Evolutionary conservation across 176 grass and related monocot genomes (phyloP).

Genomic region (Oryza rufipogon): DNA sequence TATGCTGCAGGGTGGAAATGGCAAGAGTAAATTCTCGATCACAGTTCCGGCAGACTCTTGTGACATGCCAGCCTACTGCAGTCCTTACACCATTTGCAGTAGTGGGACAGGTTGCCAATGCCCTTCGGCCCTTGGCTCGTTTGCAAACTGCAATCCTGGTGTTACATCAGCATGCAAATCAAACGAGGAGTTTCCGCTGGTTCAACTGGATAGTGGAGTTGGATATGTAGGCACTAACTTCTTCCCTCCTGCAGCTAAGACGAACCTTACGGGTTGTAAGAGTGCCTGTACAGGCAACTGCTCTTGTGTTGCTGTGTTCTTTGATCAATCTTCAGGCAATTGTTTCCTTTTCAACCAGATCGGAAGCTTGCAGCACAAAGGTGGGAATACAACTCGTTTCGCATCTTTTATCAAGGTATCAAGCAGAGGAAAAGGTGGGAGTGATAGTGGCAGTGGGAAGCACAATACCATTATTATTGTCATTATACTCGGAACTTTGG

Average conservation of each 20-base stretch:
- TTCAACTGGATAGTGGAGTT: slow-evolving; percentile 62
- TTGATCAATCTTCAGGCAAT: slow-evolving; percentile 51
- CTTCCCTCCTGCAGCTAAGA: slow-evolving; percentile 43
- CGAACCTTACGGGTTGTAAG: slow-evolving; percentile 74
- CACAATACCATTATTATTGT: slow-evolving; percentile 54
- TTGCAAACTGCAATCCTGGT: slow-evolving; percentile 59
- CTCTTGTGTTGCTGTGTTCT: slow-evolving; percentile 75
- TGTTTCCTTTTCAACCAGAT: slow-evolving; percentile 88
- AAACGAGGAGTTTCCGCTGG: slow-evolving; percentile 48
- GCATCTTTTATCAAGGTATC: slow-evolving; percentile 74
- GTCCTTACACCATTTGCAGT: slow-evolving; percentile 66
- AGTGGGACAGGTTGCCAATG: slow-evolving; percentile 75
- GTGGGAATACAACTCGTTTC: slow-evolving; percentile 31
- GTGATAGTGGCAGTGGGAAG: slow-evolving; percentile 22
- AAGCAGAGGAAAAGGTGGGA: slow-evolving; percentile 41
- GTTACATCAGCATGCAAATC: slow-evolving; percentile 63
- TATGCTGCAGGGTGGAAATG: slow-evolving; percentile 43
- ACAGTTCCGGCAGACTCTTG: slow-evolving; percentile 62
- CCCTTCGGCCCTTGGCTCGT: slow-evolving; percentile 55
- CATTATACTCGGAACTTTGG: slow-evolving; percentile 56
- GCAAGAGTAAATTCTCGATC: background rate
- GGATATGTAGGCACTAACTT: slow-evolving; percentile 80
- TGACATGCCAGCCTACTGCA: slow-evolving; percentile 70
- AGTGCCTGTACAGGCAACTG: slow-evolving; percentile 73
- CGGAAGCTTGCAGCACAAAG: slow-evolving; percentile 72